Conservation (phyloP, 2,329 filamentous ascomycete species). For the Talaromyces funiculosus region DNA sequence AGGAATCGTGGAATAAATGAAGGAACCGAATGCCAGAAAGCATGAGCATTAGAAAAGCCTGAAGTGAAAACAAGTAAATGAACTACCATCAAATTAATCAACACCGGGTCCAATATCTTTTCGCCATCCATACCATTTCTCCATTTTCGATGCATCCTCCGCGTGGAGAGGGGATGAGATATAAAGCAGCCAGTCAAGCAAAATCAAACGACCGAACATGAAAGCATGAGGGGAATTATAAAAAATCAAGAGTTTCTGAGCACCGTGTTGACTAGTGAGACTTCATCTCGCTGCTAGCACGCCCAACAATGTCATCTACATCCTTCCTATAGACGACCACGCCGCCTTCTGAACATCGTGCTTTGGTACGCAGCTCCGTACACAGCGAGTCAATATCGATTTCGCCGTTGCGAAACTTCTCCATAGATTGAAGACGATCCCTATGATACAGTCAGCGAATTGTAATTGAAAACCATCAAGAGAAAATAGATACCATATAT, state of each 20-base stretch:
- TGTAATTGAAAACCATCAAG: background rate
- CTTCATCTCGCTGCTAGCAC: conserved; percentile 21
- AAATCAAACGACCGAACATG: conserved; percentile 14
- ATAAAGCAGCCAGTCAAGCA: conserved; percentile 14
- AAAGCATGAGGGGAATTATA: conserved; percentile 18
- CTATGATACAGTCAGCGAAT: conserved; percentile 53
- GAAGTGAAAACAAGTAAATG: background rate
- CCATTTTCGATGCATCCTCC: conserved; percentile 12
- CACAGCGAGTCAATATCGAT: conserved; percentile 92
- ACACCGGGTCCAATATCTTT: conserved; percentile 1
- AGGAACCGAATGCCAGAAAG: background rate
- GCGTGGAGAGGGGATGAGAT: conserved; percentile 9
- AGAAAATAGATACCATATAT: conserved; percentile 70
- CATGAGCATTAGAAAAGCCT: background rate
- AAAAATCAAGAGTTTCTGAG: background rate
- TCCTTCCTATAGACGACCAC: conserved; percentile 85
- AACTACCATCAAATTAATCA: background rate
- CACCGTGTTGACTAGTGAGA: background rate
- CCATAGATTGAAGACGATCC: conserved; percentile 83
- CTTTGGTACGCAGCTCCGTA: conserved; percentile 88
- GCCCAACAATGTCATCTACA: conserved; percentile 69
- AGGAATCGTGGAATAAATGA: background rate
- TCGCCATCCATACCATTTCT: conserved; percentile 11
- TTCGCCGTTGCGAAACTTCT: conserved; percentile 81
- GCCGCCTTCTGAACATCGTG: conserved; percentile 82